Base-by-base conservation (phyloP, 106 monocot genomes). In the Narthecium ossifragum region DNA sequence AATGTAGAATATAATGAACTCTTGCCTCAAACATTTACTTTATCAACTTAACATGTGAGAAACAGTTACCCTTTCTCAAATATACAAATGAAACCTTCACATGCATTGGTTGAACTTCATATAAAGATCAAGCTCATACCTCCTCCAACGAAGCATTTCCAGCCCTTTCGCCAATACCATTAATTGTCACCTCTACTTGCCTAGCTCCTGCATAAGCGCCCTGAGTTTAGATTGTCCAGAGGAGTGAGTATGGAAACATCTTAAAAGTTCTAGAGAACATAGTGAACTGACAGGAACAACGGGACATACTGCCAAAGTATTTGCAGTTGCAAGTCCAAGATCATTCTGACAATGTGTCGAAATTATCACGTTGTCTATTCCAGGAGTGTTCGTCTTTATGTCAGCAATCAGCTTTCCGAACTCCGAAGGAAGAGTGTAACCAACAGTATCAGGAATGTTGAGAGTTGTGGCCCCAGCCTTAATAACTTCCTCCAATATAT, bases 261-360 rank as follows among this genome's bases (percentile, higher is more conserved):
- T 10, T n/a, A n/a, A 40, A 7, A 37, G 41, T 14, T 2, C 43
- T 41, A 62, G 47, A 26, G 8, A 54, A 46, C n/a, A 15, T 34
- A 34, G 20, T 27, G 34, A 32, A 32, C 7, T 18, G n/a, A 20
- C 8, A 30, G 20, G 22, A 57, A 7, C 8, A 22, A 22, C 20
- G 28, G 26, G 52, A 34, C 62, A 64, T 86, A 96, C 94, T 50
- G 80, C 85, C 65, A 96, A 71, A 34, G 86, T 96, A 34, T 96
- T 96, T 31, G 90, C 94, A 59, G 86, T 86, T 62, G 94, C 66
- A 61, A 90, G 83, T 31, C 94, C 94, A 62, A 90, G 90, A 50
- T 90, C 90, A 78, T 96, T 96, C 59, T 96, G 94, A 62, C 94
- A 96, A 39, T 96, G 94, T n/a, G 94, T 96, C 61, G 94, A 96